Percentiles rank a stretch among this genome's conserved stretches.
Evolutionary conservation across 2,329 filamentous ascomycete species (phyloP).

Genomic region (Ceratocystis destructans): DNA sequence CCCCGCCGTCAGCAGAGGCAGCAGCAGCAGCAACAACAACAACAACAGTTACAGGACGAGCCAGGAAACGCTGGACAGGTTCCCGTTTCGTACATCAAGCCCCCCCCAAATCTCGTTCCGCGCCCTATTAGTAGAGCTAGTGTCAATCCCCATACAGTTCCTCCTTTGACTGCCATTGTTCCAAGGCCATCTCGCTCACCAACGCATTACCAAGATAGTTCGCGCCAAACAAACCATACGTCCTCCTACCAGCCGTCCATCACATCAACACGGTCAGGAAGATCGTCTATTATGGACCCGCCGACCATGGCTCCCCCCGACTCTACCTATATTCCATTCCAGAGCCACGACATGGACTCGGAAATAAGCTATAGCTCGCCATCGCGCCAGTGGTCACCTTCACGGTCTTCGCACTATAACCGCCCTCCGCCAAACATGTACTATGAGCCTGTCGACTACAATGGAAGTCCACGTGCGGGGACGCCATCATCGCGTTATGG

Average conservation of each 20-base stretch:
- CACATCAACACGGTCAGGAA: slow-evolving; percentile 33
- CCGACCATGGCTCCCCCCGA: slow-evolving; percentile 50
- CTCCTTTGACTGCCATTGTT: slow-evolving; percentile 10
- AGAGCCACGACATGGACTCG: slow-evolving; percentile 30
- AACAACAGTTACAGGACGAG: neutral
- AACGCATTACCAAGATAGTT: slow-evolving; percentile 30
- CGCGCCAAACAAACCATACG: slow-evolving; percentile 28
- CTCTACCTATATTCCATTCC: slow-evolving; percentile 47
- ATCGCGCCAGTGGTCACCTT: slow-evolving; percentile 46
- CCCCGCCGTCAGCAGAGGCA: slow-evolving; percentile 14
- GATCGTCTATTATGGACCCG: slow-evolving; percentile 42
- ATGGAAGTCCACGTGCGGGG: slow-evolving; percentile 78
- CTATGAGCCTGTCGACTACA: slow-evolving; percentile 79
- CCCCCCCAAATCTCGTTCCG: neutral
- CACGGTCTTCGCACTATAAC: slow-evolving; percentile 46
- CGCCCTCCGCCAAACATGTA: slow-evolving; percentile 57
- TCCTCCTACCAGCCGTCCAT: slow-evolving; percentile 40
- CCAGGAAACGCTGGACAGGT: slow-evolving; percentile 10
- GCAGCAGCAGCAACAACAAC: neutral
- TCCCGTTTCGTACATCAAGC: neutral
- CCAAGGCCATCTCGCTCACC: slow-evolving; percentile 30
- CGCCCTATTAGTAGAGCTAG: slow-evolving; percentile 12
- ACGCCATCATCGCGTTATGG: slow-evolving; percentile 83
- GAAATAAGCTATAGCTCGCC: slow-evolving; percentile 32
- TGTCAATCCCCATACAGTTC: slow-evolving; percentile 2